phyloP scores from a whole-genome alignment of 139 green algal species.

The Chlamydomonas schloesseri region DNA sequence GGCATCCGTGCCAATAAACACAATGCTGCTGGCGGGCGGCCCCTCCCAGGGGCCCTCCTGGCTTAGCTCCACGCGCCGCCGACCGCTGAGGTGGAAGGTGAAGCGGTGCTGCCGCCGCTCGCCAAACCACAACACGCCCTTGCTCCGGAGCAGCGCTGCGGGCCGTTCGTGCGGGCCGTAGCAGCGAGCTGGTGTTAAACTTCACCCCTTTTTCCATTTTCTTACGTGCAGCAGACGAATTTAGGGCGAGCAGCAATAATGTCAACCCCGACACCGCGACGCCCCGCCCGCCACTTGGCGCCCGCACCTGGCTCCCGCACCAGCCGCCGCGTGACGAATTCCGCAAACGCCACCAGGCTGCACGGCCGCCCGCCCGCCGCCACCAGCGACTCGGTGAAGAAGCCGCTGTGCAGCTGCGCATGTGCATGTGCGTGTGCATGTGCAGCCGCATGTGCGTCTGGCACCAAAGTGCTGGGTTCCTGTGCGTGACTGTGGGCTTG shows the following conservation, averaged over 20 bases:
- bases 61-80: constrained; percentile 44
- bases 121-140: constrained; percentile 54
- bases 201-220: too few species aligned
- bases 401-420: constrained; percentile 27
- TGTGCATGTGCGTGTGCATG: neutral
- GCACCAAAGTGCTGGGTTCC: neutral
- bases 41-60: constrained; percentile 45
- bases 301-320: constrained; percentile 16
- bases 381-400: constrained; percentile 31
- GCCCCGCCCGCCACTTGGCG: neutral
- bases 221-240: too few species aligned
- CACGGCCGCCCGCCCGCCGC: neutral
- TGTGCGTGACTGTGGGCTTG: neutral
- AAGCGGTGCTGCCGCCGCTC: constrained; percentile 42
- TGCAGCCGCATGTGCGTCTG: neutral
- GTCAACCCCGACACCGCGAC: neutral
- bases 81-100: constrained; percentile 61
- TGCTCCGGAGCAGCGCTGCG: constrained; percentile 58
- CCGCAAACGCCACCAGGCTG: constrained; percentile 45
- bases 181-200: too few species aligned
- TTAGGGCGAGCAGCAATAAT: neutral
- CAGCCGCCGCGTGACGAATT: constrained; percentile 6
- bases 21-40: constrained; percentile 41
- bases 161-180: too few species aligned
- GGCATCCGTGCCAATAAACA: constrained; percentile 52